phyloP scores from a whole-genome alignment of 176 grass and related monocot genomes.

The Cymbopogon citratus region DNA sequence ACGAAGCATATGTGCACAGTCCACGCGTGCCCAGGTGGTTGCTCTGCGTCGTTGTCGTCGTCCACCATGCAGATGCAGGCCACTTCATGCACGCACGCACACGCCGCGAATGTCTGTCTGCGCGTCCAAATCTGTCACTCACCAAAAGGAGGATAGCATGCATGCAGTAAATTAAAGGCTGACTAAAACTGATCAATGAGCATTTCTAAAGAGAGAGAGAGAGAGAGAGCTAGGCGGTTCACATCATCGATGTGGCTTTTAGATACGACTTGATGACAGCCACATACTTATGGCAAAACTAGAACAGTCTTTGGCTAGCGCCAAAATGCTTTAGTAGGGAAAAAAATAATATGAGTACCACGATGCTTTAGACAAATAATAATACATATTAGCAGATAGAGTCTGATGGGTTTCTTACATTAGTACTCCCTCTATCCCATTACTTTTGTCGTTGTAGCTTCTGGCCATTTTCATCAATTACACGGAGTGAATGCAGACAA shows the following conservation, averaged over 20 bases:
- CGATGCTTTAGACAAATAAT: no score
- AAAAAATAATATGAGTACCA: no score
- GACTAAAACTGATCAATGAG: not conserved
- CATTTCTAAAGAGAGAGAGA: not conserved
- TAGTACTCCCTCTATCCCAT: no score
- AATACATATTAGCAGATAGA: no score
- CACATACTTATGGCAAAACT: no score
- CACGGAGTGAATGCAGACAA: no score
- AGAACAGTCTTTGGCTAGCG: no score
- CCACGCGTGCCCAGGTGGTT: not conserved
- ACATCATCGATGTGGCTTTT: not conserved
- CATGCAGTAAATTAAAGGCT: constrained; percentile 22
- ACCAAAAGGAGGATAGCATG: not conserved
- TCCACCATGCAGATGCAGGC: not conserved
- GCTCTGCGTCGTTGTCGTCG: constrained; percentile 17
- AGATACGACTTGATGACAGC: no score
- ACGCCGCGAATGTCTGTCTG: constrained; percentile 4
- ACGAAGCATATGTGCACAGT: not conserved
- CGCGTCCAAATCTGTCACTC: constrained; percentile 41
- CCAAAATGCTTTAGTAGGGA: not conserved
- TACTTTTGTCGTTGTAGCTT: no score
- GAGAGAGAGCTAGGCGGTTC: not conserved
- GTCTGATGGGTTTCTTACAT: no score
- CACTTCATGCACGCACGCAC: not conserved
- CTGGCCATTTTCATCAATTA: no score